A percentile compares a stretch with the other conserved stretches of the same genome.
Conservation (phyloP, 257 asterid genomes). For the Ilex asprella region DNA sequence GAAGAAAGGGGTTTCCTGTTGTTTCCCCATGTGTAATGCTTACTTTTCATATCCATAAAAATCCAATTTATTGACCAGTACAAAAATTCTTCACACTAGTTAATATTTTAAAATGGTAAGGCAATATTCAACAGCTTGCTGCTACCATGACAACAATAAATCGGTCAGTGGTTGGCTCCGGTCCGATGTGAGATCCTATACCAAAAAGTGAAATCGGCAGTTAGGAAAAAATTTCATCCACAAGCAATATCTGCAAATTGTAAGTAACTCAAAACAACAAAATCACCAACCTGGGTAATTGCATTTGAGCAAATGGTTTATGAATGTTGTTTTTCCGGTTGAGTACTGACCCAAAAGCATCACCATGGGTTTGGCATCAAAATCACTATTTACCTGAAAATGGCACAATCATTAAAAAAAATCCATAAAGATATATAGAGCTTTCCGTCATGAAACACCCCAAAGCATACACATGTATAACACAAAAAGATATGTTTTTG, state of each 20-base stretch:
- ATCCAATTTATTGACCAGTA: too few relatives aligned
- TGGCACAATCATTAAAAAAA: slow-evolving; percentile 12
- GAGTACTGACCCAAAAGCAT: slow-evolving; percentile 99
- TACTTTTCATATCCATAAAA: too few relatives aligned
- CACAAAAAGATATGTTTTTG: not conserved
- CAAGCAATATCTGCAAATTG: not conserved
- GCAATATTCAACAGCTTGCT: too few relatives aligned
- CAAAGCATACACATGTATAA: slow-evolving; percentile 2
- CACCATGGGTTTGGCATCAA: slow-evolving; percentile 95
- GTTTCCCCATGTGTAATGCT: too few relatives aligned
- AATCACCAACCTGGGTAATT: slow-evolving; percentile 69
- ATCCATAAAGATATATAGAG: not conserved
- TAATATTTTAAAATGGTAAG: too few relatives aligned
- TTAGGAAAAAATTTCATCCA: not conserved
- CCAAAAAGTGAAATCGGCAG: slow-evolving; percentile 14
- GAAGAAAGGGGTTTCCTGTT: too few relatives aligned
- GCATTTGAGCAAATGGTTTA: slow-evolving; percentile 72
- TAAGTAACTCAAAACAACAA: not conserved
- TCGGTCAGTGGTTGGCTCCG: slow-evolving; percentile 96
- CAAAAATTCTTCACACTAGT: too few relatives aligned
- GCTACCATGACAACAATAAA: slow-evolving; percentile 88
- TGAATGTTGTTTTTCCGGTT: slow-evolving; percentile 93
- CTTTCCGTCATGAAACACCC: not conserved
- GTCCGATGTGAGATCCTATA: slow-evolving; percentile 97
- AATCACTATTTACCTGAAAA: slow-evolving; percentile 73